Evolutionary conservation across 306 rosid species (phyloP).

Genomic region (Sechiopsis laciniata): DNA sequence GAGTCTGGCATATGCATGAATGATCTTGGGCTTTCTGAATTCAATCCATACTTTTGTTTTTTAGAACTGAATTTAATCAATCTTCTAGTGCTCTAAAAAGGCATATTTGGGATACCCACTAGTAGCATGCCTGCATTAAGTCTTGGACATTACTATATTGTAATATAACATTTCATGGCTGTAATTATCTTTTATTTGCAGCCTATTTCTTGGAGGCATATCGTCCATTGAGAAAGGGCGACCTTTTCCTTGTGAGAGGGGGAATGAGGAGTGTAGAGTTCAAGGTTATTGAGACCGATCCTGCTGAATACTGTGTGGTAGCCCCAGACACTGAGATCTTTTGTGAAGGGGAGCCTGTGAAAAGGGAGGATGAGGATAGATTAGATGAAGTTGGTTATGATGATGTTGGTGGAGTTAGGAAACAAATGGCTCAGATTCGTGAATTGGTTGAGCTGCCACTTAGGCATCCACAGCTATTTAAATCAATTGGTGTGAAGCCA

Average conservation of each 20-base stretch:
- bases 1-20: neutral
- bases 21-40: conserved; percentile 5
- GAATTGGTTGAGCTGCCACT: conserved; percentile 83
- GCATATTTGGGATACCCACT: neutral
- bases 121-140: neutral
- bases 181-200: conserved; percentile 31
- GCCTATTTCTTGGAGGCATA: conserved; percentile 93
- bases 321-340: conserved; percentile 97
- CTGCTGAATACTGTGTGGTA: conserved; percentile 87
- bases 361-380: conserved; percentile 88
- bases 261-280: conserved; percentile 98
- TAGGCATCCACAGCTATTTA: conserved; percentile 93
- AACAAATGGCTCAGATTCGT: conserved; percentile 96
- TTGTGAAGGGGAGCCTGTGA: conserved; percentile 92
- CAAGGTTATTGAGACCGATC: conserved; percentile 94
- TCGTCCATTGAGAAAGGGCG: conserved; percentile 92
- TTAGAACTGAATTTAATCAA: neutral
- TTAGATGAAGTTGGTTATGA: conserved; percentile 96
- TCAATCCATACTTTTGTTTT: neutral
- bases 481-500: conserved; percentile 96
- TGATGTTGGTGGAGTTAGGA: conserved; percentile 93
- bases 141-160: neutral
- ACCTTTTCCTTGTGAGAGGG: conserved; percentile 91
- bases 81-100: neutral
- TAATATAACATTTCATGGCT: neutral